Conservation (phyloP, 495 filamentous ascomycete species). For the Umbilicaria muhlenbergii region DNA sequence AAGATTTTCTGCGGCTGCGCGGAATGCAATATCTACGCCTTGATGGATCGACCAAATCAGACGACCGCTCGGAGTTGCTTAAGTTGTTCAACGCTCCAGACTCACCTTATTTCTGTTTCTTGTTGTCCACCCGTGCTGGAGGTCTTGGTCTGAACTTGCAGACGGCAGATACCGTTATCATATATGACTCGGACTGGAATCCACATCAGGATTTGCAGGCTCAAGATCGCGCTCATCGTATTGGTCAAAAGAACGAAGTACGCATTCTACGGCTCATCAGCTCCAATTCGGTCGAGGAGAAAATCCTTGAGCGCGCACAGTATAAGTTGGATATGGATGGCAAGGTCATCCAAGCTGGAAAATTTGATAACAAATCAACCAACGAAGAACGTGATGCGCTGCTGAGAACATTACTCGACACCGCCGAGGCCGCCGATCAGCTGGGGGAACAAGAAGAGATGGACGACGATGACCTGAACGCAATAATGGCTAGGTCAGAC, state of each 20-base stretch:
- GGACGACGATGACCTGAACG: constrained; percentile 93
- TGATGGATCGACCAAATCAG: constrained; percentile 92
- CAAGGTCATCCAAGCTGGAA: constrained; percentile 97
- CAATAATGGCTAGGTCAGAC: constrained; percentile 68
- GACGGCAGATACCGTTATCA: constrained; percentile 96
- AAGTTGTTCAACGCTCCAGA: constrained; percentile 75
- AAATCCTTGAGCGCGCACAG: constrained; percentile 91
- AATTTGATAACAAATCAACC: constrained; percentile 98
- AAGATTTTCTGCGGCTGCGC: constrained; percentile 81
- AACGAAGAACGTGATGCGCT: constrained; percentile 96
- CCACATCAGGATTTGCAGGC: constrained; percentile 98
- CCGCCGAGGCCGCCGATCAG: constrained; percentile 72
- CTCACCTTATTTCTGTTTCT: constrained; percentile 92
- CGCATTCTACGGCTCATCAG: constrained; percentile 90
- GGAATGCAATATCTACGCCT: constrained; percentile 75
- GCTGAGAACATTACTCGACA: constrained; percentile 78
- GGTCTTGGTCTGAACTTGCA: constrained; percentile 93
- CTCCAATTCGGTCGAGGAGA: constrained; percentile 94
- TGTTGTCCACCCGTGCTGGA: constrained; percentile 97
- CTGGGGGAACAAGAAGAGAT: constrained; percentile 75
- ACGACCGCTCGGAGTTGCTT: constrained; percentile 86
- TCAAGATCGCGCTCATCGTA: constrained; percentile 98
- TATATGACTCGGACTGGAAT: constrained; percentile 99
- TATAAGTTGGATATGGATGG: constrained; percentile 99
- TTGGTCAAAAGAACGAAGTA: constrained; percentile 98